phyloP scores from a whole-genome alignment of 2,329 filamentous ascomycete species.

The Colletotrichum echinochloae region DNA sequence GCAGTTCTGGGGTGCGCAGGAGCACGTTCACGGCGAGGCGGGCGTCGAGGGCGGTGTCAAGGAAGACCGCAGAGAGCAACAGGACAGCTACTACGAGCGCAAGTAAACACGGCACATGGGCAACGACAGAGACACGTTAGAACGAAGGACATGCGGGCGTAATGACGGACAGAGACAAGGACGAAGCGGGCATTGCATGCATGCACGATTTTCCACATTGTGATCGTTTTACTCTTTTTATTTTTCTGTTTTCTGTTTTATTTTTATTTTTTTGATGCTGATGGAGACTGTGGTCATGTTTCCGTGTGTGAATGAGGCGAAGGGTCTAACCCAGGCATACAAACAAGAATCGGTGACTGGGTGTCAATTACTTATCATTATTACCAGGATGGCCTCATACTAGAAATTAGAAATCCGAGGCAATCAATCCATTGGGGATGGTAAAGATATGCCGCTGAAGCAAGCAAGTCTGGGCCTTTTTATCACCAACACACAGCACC shows the following conservation, averaged over 20 bases:
- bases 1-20: constrained; percentile 73
- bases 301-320: neutral
- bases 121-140: neutral
- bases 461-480: neutral
- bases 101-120: constrained; percentile 7
- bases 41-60: constrained; percentile 54
- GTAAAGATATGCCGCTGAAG: neutral
- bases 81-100: constrained; percentile 63
- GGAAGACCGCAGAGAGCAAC: constrained; percentile 53
- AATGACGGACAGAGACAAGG: neutral
- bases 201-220: neutral
- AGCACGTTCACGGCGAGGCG: constrained; percentile 60
- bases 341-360: neutral
- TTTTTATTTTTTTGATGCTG: neutral
- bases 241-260: no score
- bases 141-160: neutral
- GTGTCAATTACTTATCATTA: neutral
- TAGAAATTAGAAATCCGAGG: no score
- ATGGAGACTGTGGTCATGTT: neutral
- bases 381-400: no score
- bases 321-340: neutral
- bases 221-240: neutral
- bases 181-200: neutral
- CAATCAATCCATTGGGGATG: no score
- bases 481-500: neutral